Base-by-base conservation (phyloP, 1,284 basidiomycete genomes). In the Ustilago curta region DNA sequence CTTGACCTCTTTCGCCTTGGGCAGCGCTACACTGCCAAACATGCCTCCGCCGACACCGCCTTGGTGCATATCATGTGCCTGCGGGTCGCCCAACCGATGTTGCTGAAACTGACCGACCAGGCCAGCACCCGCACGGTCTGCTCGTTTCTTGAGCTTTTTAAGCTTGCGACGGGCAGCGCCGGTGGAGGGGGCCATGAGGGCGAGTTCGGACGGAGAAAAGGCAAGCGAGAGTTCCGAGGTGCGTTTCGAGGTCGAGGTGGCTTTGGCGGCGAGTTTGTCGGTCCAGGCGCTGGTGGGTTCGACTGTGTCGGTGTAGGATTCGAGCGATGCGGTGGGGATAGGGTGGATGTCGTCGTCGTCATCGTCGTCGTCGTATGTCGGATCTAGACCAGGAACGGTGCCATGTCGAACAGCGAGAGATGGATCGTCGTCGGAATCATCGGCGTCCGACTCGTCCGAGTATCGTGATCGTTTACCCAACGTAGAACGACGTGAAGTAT, bases 141-240 rank as follows among this genome's bases (percentile, higher is more conserved):
- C 64, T 0, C 69, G 47, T 51, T 76, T 77, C 44, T 76, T 75
- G 19, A 61, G 23, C 67, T 79, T 79, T 43, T 79, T 79, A 19
- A 73, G 48, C 59, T 71, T 71, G 16, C 66, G 43, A 0, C 71
- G 25, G 0, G 51, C 21, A 2, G 63, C 60, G 12, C 70, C 59
- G 5, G 58, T 44, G 18, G 57, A 27, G 8, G 58, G 50, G 0
- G 75, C 63, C 70, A 77, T 69, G 21, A 59, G 54, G 8, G 44
- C 50, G 1, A 79, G 55, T 39, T 79, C 78, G 18, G 55, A 25
- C 9, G 50, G 14, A 8, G 70, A 68, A 19, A 77, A 77, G 12
- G 70, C 58, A 14, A 55, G 45, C 23, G 63, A 57, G 23, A 75
- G 66, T 45, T 74, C 73, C 39, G 61, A 50, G 37, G 48, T 43